A percentile compares a stretch with the other conserved stretches of the same genome.
Evolutionary conservation across 1,139 yeast species (phyloP).

Genomic region (Suhomyces terraborum): DNA sequence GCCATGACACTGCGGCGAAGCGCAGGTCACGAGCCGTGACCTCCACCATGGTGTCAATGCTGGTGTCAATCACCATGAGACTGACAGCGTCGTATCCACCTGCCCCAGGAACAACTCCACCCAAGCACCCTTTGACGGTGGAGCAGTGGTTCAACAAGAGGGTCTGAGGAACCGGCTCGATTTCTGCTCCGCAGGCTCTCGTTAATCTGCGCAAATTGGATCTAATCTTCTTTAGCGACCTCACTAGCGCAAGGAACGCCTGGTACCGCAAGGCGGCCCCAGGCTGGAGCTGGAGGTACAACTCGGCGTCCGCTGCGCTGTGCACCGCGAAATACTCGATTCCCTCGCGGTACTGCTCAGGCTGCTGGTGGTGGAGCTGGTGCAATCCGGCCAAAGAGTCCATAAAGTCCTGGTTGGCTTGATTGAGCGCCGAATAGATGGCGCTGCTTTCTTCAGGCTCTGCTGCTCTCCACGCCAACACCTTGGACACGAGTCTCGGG

Average conservation of each 20-base stretch:
- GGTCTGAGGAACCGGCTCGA: slow-evolving; percentile 84
- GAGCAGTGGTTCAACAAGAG: slow-evolving; percentile 62
- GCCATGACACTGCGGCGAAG: slow-evolving; percentile 59
- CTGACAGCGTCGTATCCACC: slow-evolving; percentile 96
- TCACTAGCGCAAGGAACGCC: slow-evolving; percentile 28
- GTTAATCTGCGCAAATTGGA: slow-evolving; percentile 60
- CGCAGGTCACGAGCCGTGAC: slow-evolving; percentile 28
- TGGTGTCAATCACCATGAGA: slow-evolving; percentile 56
- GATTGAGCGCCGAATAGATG: slow-evolving; percentile 58
- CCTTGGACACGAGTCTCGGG: slow-evolving; percentile 80
- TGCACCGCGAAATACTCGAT: slow-evolving; percentile 8
- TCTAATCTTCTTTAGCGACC: slow-evolving; percentile 53
- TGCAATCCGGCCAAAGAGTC: slow-evolving; percentile 46
- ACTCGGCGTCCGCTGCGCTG: background rate
- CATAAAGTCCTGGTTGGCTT: slow-evolving; percentile 61
- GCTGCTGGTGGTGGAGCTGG: slow-evolving; percentile 26
- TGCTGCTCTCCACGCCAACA: slow-evolving; percentile 64
- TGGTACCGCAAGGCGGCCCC: slow-evolving; percentile 6
- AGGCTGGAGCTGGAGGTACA: slow-evolving; percentile 4
- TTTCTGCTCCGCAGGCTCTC: slow-evolving; percentile 69
- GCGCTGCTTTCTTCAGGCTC: slow-evolving; percentile 52
- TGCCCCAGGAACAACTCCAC: slow-evolving; percentile 98
- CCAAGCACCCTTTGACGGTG: slow-evolving; percentile 69
- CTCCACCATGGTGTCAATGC: slow-evolving; percentile 40
- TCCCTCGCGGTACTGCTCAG: slow-evolving; percentile 22